These are phyloP conservation scores for Pichia membranifaciens DNA, from an alignment of 805 yeast genomes.

Conservation along the genomic window DNA sequence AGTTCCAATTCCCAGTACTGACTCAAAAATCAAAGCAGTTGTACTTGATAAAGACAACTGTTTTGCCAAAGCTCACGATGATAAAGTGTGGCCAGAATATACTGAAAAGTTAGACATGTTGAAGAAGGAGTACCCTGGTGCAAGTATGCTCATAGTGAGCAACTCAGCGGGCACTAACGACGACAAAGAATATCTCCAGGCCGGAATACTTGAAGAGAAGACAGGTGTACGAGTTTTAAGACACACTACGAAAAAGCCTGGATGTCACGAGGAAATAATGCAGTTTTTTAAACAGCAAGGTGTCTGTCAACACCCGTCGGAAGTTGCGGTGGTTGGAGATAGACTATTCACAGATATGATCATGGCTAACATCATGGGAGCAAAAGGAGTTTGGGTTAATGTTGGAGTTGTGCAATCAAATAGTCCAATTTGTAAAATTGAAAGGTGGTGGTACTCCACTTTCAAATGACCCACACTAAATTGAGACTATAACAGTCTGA, in stretches of 20 bases:
- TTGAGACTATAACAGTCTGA: no score
- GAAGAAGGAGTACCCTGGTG: constrained; percentile 52
- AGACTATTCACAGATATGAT: constrained; percentile 84
- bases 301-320: constrained; percentile 42
- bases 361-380: constrained; percentile 92
- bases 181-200: constrained; percentile 56
- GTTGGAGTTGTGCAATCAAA: constrained; percentile 64
- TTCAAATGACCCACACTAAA: background rate
- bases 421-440: constrained; percentile 47
- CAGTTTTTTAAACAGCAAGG: constrained; percentile 49
- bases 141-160: constrained; percentile 68
- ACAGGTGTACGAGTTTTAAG: constrained; percentile 68
- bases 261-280: constrained; percentile 65
- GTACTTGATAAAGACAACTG: constrained; percentile 95
- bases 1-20: constrained; percentile 19
- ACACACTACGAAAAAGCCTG: constrained; percentile 76
- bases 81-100: constrained; percentile 75
- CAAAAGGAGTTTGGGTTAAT: constrained; percentile 76
- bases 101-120: constrained; percentile 49
- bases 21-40: constrained; percentile 54
- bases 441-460: constrained; percentile 33
- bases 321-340: constrained; percentile 87
- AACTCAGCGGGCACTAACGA: constrained; percentile 91
- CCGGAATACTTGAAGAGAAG: constrained; percentile 50
- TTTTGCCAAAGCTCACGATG: constrained; percentile 78